A percentile compares a stretch with the other conserved stretches of the same genome.
Conservation (phyloP, 352 stramenopile species). For the Globisporangium polare region DNA sequence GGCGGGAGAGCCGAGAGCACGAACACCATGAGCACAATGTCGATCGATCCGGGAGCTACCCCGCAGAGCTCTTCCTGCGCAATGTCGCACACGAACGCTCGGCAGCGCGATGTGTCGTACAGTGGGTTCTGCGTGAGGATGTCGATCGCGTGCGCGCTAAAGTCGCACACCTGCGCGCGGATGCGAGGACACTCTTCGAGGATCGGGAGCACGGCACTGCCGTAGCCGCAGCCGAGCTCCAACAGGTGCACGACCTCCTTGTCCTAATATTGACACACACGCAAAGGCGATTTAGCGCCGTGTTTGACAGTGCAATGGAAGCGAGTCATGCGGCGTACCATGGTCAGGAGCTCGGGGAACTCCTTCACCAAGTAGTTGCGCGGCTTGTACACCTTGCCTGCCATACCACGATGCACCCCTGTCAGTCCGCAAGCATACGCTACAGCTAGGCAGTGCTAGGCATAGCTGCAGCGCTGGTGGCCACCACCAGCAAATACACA, state of each 20-base stretch:
- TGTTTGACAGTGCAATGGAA: background rate
- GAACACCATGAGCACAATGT: constrained; percentile 81
- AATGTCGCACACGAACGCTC: constrained; percentile 75
- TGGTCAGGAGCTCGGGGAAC: constrained; percentile 62
- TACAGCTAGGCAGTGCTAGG: background rate
- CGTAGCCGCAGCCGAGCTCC: constrained; percentile 85
- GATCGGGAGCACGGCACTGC: constrained; percentile 85
- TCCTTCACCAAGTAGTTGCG: constrained; percentile 80
- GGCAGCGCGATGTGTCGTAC: constrained; percentile 47
- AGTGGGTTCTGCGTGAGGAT: constrained; percentile 53
- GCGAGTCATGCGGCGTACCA: constrained; percentile 18
- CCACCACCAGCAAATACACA: background rate
- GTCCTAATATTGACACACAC: constrained; percentile 12
- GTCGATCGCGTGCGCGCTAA: constrained; percentile 73
- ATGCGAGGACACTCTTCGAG: constrained; percentile 59
- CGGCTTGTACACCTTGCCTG: constrained; percentile 79
- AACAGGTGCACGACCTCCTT: constrained; percentile 43
- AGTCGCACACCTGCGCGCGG: constrained; percentile 74
- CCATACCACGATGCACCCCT: background rate
- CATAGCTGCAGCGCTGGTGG: background rate
- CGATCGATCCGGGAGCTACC: constrained; percentile 54
- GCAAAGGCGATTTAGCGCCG: background rate
- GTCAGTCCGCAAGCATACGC: background rate
- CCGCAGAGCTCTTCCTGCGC: constrained; percentile 40
- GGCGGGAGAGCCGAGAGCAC: constrained; percentile 68